Conservation (phyloP, 495 filamentous ascomycete genomes). For the Penicillium lagena region DNA sequence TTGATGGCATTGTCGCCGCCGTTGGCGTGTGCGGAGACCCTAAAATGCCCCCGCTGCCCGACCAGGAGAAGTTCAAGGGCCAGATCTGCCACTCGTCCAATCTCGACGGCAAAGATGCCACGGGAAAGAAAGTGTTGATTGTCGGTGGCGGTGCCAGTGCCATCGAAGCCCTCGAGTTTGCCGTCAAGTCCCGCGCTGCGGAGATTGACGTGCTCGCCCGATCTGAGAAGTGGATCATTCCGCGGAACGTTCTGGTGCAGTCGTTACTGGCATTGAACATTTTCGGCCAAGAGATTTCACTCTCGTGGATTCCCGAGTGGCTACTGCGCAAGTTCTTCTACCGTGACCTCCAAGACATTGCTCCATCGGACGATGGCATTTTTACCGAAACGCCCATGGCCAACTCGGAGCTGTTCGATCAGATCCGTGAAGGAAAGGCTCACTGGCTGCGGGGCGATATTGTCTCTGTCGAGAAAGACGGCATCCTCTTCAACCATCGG, state of each 20-base stretch:
- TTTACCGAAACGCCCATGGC: constrained; percentile 83
- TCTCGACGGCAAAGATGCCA: constrained; percentile 62
- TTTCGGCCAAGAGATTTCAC: constrained; percentile 65
- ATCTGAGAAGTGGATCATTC: constrained; percentile 86
- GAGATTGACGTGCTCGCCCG: constrained; percentile 69
- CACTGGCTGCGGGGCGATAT: constrained; percentile 81
- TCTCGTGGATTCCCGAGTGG: constrained; percentile 73
- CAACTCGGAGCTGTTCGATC: constrained; percentile 70
- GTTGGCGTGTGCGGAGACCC: constrained; percentile 76
- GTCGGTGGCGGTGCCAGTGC: constrained; percentile 78
- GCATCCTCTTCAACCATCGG: constrained; percentile 65
- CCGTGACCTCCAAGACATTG: constrained; percentile 73
- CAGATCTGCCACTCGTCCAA: constrained; percentile 67
- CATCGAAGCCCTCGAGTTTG: constrained; percentile 80
- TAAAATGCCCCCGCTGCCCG: constrained; percentile 61
- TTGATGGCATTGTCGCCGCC: constrained; percentile 71
- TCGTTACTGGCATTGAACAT: constrained; percentile 70
- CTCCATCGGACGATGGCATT: constrained; percentile 57
- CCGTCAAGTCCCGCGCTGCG: constrained; percentile 55
- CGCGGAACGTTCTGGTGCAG: constrained; percentile 69
- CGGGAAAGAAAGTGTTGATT: constrained; percentile 66
- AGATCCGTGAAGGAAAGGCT: constrained; percentile 68
- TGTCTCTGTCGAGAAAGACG: constrained; percentile 52
- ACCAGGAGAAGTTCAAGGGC: constrained; percentile 61
- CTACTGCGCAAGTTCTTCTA: constrained; percentile 77